Evolutionary conservation across 2,329 filamentous ascomycete species (phyloP).

Genomic region (Bipolaris bicolor): DNA sequence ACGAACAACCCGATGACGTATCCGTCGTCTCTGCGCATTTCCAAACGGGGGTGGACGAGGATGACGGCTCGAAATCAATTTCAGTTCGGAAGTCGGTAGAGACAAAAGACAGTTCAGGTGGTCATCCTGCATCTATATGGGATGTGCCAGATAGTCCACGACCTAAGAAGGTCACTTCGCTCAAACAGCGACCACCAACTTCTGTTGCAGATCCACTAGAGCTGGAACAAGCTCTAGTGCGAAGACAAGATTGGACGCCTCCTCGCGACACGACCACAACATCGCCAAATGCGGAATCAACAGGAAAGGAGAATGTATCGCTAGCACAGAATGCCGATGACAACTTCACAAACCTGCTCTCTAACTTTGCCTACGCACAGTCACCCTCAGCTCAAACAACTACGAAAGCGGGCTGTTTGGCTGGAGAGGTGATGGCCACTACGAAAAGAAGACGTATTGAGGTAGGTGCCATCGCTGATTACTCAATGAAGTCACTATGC

Average conservation of each 20-base stretch:
- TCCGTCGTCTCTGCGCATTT: slow-evolving; percentile 34
- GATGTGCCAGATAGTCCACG: slow-evolving; percentile 34
- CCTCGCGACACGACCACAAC: slow-evolving; percentile 32
- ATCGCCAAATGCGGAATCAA: slow-evolving; percentile 24
- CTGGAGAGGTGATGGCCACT: slow-evolving; percentile 7
- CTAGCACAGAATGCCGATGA: slow-evolving; percentile 6
- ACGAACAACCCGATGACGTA: slow-evolving; percentile 22
- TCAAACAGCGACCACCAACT: slow-evolving; percentile 21
- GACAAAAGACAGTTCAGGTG: not conserved
- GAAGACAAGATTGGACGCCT: slow-evolving; percentile 49
- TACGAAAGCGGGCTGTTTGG: slow-evolving; percentile 5
- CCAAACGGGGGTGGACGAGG: slow-evolving; percentile 1
- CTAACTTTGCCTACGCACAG: slow-evolving; percentile 38
- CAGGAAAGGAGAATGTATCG: slow-evolving; percentile 34
- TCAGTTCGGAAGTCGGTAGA: not conserved
- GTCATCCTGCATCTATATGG: slow-evolving; percentile 30
- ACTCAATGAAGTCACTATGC: not conserved
- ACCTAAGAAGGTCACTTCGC: slow-evolving; percentile 14
- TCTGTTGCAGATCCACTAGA: slow-evolving; percentile 23
- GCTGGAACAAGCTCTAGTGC: slow-evolving; percentile 37
- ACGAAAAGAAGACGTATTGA: slow-evolving; percentile 43
- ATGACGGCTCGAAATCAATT: slow-evolving; percentile 3
- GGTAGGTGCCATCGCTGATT: slow-evolving; percentile 14
- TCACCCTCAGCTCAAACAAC: slow-evolving; percentile 16
- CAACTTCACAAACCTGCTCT: slow-evolving; percentile 37